phyloP scores from a whole-genome alignment of 75 land plant species.

The Sequoia sempervirens region DNA sequence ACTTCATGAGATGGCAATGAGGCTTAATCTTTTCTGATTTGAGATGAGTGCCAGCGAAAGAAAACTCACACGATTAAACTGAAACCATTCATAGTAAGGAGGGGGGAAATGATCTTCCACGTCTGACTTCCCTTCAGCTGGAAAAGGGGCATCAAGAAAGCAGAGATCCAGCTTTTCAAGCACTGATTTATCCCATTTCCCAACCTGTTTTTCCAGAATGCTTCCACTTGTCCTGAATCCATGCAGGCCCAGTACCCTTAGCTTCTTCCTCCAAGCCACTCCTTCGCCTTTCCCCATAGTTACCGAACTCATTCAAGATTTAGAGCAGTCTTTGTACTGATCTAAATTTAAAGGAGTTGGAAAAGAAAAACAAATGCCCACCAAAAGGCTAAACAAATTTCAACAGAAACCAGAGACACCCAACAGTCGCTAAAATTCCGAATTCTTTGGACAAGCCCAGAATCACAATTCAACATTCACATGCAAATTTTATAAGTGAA shows the following conservation, averaged over 20 bases:
- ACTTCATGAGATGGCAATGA: not conserved
- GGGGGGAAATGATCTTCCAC: conserved; percentile 83
- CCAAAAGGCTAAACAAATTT: not conserved
- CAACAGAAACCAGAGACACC: not conserved
- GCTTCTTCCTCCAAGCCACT: not conserved
- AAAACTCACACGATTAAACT: conserved; percentile 59
- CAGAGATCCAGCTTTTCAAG: conserved; percentile 61
- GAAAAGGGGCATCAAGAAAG: conserved; percentile 74
- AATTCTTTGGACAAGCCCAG: not conserved
- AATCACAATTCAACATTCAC: not conserved
- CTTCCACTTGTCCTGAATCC: conserved; percentile 94
- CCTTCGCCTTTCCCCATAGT: not conserved
- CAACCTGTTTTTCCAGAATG: conserved; percentile 62
- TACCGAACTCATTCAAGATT: no score
- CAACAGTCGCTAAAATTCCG: no score
- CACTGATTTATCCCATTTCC: conserved; percentile 67
- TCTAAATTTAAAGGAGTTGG: not conserved
- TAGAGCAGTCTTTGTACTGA: not conserved
- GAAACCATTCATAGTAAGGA: conserved; percentile 98
- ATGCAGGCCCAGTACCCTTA: conserved; percentile 74
- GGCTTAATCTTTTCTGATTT: not conserved
- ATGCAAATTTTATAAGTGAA: not conserved
- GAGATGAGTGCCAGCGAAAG: not conserved
- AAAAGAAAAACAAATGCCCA: not conserved
- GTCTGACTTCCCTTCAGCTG: conserved; percentile 76